Base-by-base conservation (phyloP, 768 basidiomycete species). In the Tylopilus vinaceipallidus region DNA sequence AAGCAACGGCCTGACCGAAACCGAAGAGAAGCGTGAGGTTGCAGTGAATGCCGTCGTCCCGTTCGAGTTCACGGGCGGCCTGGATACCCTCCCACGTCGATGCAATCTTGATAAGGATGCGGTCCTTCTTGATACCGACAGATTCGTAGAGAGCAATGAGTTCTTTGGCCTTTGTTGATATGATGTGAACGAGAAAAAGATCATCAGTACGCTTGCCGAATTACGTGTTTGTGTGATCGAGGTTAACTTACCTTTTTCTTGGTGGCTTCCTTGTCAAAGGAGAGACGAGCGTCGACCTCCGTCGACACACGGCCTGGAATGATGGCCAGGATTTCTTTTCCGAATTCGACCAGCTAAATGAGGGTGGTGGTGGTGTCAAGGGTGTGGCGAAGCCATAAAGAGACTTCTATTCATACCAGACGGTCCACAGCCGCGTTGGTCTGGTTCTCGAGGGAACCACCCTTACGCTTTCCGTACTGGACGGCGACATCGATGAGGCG, bases 41-140 rank as follows among this genome's bases (percentile, higher is more conserved):
- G 80, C 94, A 98, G 83, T 95, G 95, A 72, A 99, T 98, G 55
- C 79, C 81, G 50, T 97, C 84, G 59, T 95, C 88, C 53, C 80
- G 71, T 78, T 99, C 97, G 58, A 99, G 86, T 72, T 95, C 87
- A 55, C 93, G 85, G 32, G 97, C 97, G 52, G 97, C 97, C 72
- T 99, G 95, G 75, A 99, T 99, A 73, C 97, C 97, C 74, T 98
- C 97, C 91, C 92, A 99, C 41, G 95, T 95, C 34, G 97, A 95
- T 26, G 95, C 97, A 66, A 99, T 98, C 79, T 99, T 99, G 84
- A 99, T 98, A 60, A 99, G 78, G 55, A 99, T 77, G 55, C 97
- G 91, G 36, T 98, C 94, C 75, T 89, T 91, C 68, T 82, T 76
- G 75, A 99, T 84, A 56, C 97, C 97, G 56, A 94, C 68, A n/a